Evolutionary conservation across 2,329 filamentous ascomycete species (phyloP).

Genomic region (Metarhizium rileyi): DNA sequence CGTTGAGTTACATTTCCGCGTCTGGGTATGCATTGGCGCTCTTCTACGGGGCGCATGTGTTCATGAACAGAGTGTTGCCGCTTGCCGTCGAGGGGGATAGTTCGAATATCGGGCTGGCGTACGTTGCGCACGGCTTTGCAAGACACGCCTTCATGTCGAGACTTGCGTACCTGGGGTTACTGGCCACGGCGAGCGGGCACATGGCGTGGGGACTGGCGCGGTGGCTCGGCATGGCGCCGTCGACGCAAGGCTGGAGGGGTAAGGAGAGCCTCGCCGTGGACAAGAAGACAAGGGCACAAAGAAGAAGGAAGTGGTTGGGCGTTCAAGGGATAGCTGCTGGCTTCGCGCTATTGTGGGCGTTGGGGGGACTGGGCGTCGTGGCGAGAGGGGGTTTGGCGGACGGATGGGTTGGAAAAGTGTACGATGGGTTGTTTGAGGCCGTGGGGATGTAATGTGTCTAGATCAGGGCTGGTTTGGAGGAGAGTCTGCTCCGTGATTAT

Average conservation of each 20-base stretch:
- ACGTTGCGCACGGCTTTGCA: slow-evolving; percentile 77
- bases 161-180: slow-evolving; percentile 57
- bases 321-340: slow-evolving; percentile 56
- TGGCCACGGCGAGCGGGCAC: slow-evolving; percentile 62
- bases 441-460: slow-evolving; percentile 20
- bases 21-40: slow-evolving; percentile 63
- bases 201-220: slow-evolving; percentile 78
- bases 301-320: slow-evolving; percentile 58
- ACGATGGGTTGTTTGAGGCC: slow-evolving; percentile 53
- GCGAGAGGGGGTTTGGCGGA: slow-evolving; percentile 57
- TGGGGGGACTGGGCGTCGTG: slow-evolving; percentile 69
- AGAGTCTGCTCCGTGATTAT: no score
- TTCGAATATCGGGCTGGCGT: slow-evolving; percentile 75
- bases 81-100: slow-evolving; percentile 71
- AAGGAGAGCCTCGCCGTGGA: slow-evolving; percentile 34
- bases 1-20: slow-evolving; percentile 56
- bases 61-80: slow-evolving; percentile 68
- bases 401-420: slow-evolving; percentile 74
- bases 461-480: no score
- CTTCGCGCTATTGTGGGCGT: slow-evolving; percentile 63
- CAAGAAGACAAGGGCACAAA: slow-evolving; percentile 39
- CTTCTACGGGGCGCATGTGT: slow-evolving; percentile 60
- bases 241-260: slow-evolving; percentile 37
- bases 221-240: slow-evolving; percentile 61
- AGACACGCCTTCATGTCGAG: slow-evolving; percentile 58